These are phyloP conservation scores for Graphilbum ipis-grandicollis DNA, from an alignment of 2,329 filamentous ascomycete genomes.

Conservation along the genomic window DNA sequence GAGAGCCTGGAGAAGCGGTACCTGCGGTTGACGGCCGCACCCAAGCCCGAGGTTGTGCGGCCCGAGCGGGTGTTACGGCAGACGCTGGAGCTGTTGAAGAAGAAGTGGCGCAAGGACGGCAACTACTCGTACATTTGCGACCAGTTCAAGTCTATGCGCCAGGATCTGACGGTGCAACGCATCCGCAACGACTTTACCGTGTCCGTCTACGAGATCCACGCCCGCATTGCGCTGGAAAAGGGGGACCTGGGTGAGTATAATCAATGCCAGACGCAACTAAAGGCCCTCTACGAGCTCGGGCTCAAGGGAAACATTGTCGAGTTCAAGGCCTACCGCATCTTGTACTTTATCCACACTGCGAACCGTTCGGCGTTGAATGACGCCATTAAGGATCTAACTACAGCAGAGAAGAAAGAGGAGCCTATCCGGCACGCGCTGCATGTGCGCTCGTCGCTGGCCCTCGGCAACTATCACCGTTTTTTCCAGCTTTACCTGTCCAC, in stretches of 20 bases:
- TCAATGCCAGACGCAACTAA: constrained; percentile 97
- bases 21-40: constrained; percentile 79
- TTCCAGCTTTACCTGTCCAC: constrained; percentile 91
- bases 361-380: constrained; percentile 98
- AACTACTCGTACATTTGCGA: constrained; percentile 98
- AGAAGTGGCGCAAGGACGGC: constrained; percentile 83
- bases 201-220: constrained; percentile 91
- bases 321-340: constrained; percentile 97
- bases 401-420: constrained; percentile 76
- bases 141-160: constrained; percentile 95
- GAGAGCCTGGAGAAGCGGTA: constrained; percentile 82
- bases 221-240: constrained; percentile 92
- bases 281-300: constrained; percentile 73
- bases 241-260: constrained; percentile 99
- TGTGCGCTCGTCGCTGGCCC: constrained; percentile 77
- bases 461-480: constrained; percentile 95
- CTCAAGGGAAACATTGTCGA: constrained; percentile 82
- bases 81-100: constrained; percentile 75
- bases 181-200: constrained; percentile 96
- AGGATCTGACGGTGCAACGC: constrained; percentile 94
- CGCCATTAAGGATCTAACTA: constrained; percentile 94
- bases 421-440: constrained; percentile 81
- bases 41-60: constrained; percentile 75
- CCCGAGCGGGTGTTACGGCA: constrained; percentile 65
- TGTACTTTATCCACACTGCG: constrained; percentile 98